A percentile compares a stretch with the other conserved stretches of the same genome.
These are phyloP conservation scores for Talaromyces sp. DNA, from an alignment of 2,329 filamentous ascomycete species.

Conservation along the genomic window DNA sequence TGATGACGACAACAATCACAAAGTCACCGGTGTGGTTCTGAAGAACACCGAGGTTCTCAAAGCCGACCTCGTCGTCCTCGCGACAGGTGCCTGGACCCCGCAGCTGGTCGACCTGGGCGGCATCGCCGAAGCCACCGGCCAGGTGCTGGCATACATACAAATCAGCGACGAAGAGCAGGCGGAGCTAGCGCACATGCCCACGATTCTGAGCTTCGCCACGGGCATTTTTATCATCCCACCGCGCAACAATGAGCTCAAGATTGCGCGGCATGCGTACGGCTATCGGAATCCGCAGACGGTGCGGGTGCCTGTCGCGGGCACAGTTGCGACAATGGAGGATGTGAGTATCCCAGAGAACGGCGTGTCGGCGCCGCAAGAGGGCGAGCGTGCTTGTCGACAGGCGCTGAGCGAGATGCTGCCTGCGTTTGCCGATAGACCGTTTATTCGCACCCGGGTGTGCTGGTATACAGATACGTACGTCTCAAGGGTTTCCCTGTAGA, in stretches of 20 bases:
- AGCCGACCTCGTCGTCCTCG: constrained; percentile 72
- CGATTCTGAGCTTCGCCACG: constrained; percentile 47
- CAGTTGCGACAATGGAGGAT: constrained; percentile 21
- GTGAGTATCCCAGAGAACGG: constrained; percentile 37
- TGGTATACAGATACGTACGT: constrained; percentile 69
- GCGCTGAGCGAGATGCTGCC: constrained; percentile 61
- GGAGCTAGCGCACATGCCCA: constrained; percentile 61
- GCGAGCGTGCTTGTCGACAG: constrained; percentile 55
- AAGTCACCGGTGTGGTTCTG: constrained; percentile 48
- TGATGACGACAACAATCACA: constrained; percentile 8
- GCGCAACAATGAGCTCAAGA: constrained; percentile 56
- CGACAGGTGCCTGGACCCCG: constrained; percentile 83
- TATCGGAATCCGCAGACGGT: constrained; percentile 48
- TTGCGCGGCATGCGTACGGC: constrained; percentile 66
- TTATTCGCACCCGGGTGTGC: constrained; percentile 61
- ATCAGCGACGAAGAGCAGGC: constrained; percentile 69
- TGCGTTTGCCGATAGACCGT: constrained; percentile 55
- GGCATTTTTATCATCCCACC: constrained; percentile 56
- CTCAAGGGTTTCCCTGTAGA: not conserved
- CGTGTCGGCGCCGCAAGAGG: constrained; percentile 49
- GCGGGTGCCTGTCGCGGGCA: constrained; percentile 20
- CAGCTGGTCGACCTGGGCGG: constrained; percentile 73
- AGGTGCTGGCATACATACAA: constrained; percentile 72
- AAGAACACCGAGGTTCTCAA: constrained; percentile 32
- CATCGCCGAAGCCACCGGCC: constrained; percentile 73